A percentile compares a stretch with the other conserved stretches of the same genome.
phyloP scores from a whole-genome alignment of 169 alveolate genomes.

The Plasmodium knowlesi region DNA sequence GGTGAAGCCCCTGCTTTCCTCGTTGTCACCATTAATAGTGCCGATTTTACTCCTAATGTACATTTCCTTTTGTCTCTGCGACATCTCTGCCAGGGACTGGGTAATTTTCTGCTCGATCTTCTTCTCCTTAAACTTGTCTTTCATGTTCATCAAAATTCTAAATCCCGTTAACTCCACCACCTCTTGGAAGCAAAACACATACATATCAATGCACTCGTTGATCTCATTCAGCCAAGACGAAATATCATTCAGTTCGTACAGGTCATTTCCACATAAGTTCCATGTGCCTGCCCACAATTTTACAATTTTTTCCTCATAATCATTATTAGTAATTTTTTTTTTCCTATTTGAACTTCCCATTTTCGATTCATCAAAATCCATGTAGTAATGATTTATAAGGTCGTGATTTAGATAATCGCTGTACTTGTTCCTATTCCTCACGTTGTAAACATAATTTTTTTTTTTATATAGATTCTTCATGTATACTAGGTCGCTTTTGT shows the following conservation, averaged over 20 bases:
- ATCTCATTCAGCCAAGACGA: slow-evolving; percentile 79
- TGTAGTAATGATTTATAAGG: slow-evolving; percentile 40
- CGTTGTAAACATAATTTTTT: slow-evolving; percentile 2
- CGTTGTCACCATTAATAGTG: not conserved
- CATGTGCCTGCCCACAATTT: slow-evolving; percentile 85
- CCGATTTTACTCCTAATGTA: slow-evolving; percentile 3
- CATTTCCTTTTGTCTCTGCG: slow-evolving; percentile 69
- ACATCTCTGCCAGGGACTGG: slow-evolving; percentile 51
- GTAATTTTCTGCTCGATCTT: slow-evolving; percentile 69
- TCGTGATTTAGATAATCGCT: slow-evolving; percentile 39
- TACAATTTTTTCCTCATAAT: slow-evolving; percentile 71
- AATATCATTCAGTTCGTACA: slow-evolving; percentile 78
- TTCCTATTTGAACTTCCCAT: not conserved
- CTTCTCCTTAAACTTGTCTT: slow-evolving; percentile 64
- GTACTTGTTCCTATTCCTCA: slow-evolving; percentile 3
- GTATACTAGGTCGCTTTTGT: slow-evolving; percentile 20
- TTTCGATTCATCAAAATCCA: slow-evolving; percentile 35
- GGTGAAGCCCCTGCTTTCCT: not conserved
- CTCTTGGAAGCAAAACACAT: slow-evolving; percentile 83
- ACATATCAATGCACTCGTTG: slow-evolving; percentile 75
- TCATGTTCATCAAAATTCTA: slow-evolving; percentile 70
- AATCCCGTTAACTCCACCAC: slow-evolving; percentile 78
- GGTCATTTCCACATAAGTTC: slow-evolving; percentile 82
- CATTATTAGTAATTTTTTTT: slow-evolving; percentile 28
- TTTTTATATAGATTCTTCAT: slow-evolving; percentile 43